Evolutionary conservation across 495 filamentous ascomycete species (phyloP), one percentile per base, ranked within the genome.

Genomic region (Aspergillus coremiiformis): DNA sequence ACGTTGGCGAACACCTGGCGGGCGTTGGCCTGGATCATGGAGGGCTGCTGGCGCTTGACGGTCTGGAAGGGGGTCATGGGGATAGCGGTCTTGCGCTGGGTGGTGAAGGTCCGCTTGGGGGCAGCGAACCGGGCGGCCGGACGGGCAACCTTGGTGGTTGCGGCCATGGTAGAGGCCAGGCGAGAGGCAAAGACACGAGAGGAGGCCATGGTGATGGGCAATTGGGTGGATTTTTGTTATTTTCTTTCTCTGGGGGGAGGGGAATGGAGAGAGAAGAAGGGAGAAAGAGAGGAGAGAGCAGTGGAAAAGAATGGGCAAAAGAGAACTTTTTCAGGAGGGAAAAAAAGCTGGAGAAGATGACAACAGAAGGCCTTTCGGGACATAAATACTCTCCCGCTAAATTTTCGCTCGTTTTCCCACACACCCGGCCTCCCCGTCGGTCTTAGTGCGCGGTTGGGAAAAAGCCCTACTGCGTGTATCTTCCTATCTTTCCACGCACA

Each of bases 101-200:
- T 62, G 65, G 72, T 74, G 75, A 86, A 79, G 75, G 82, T 81
- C 64, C 84, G 83, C 79, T 84, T 85, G 72, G 81, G 73, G 67
- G 75, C 78, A 67, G 73, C 71, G 70, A 82, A 69, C 61, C 82
- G 82, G 62, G 79, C 70, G 65, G 80, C 79, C 70, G 83, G 83
- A 73, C 83, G 83, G 65, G 83, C 83, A 71, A 80, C 82, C 82
- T 84, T 85, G 66, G 72, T 60, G 69, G 77, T 78, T 57, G 76
- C 74, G 77, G 82, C 84, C 77, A 88, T 87, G 76, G 84, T 78
- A 71, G 84, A 77, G 75, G 84, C 80, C 84, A 87, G 74, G 60
- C 81, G 79, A 57, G 80, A 79, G 61, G 81, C 80, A 66, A 87
- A 83, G 67, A 86, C 78, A 73, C 83, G 82, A 70, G 81, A 74